Percentiles rank a stretch among this genome's conserved stretches.
Conservation (phyloP, 75 land plant genomes). For the Larix kaempferi region DNA sequence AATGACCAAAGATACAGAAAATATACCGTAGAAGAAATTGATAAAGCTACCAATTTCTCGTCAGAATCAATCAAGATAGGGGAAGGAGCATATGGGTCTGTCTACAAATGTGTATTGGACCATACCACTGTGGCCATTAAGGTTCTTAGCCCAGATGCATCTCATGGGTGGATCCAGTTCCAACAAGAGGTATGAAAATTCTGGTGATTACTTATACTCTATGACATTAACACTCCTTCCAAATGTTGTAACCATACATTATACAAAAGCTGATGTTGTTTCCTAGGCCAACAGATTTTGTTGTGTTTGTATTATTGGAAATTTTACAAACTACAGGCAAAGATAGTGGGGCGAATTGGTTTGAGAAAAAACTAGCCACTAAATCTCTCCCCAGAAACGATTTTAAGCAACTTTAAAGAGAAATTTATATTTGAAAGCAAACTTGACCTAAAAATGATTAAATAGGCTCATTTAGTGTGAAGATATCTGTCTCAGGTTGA, state of each 20-base stretch:
- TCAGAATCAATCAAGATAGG: slow-evolving; percentile 20
- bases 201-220: not conserved
- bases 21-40: slow-evolving; percentile 16
- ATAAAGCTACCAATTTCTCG: slow-evolving; percentile 20
- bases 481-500: slow-evolving; percentile 20
- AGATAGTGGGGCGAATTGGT: not conserved
- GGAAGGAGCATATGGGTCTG: slow-evolving; percentile 35
- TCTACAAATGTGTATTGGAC: slow-evolving; percentile 18
- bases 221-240: too few species aligned
- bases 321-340: not conserved
- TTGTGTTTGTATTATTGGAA: not conserved
- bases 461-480: not conserved
- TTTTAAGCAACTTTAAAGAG: not conserved
- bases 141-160: slow-evolving; percentile 27
- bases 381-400: not conserved
- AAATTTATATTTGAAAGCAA: not conserved
- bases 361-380: not conserved
- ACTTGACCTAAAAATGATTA: not conserved
- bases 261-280: not conserved
- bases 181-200: slow-evolving; percentile 55
- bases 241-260: not conserved
- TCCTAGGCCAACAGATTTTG: too few species aligned
- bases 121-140: slow-evolving; percentile 27
- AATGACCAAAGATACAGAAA: slow-evolving; percentile 11
- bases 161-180: slow-evolving; percentile 57